Evolutionary conservation across 1,139 yeast species (phyloP).

Genomic region (Blastobotrys aristatus): DNA sequence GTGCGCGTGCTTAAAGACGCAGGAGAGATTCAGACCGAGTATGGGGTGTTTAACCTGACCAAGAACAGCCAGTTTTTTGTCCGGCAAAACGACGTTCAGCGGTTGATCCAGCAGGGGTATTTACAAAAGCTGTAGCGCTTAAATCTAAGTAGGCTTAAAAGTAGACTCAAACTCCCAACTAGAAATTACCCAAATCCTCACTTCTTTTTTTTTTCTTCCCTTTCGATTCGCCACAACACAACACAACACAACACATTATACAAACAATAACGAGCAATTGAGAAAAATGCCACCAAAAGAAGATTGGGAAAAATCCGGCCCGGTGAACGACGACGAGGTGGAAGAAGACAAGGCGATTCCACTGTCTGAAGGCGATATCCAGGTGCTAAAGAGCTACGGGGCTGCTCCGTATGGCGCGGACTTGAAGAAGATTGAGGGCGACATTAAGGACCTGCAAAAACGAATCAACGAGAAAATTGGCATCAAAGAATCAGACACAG

Average conservation of each 20-base stretch:
- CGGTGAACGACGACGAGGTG: conserved; percentile 64
- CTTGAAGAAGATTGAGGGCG: conserved; percentile 78
- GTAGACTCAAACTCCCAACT: not conserved
- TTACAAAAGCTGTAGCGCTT: conserved; percentile 57
- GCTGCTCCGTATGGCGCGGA: conserved; percentile 91
- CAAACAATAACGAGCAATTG: not conserved
- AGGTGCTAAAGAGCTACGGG: conserved; percentile 88
- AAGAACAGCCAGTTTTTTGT: conserved; percentile 94
- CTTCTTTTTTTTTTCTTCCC: not conserved
- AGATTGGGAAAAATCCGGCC: conserved; percentile 96
- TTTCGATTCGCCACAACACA: not conserved
- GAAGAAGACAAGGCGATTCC: conserved; percentile 73
- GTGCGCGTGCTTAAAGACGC: conserved; percentile 91
- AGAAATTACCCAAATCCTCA: not conserved
- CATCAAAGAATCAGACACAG: conserved; percentile 91
- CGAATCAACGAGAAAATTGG: conserved; percentile 93
- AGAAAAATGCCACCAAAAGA: conserved; percentile 71
- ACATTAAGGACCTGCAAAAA: conserved; percentile 73
- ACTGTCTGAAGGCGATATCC: conserved; percentile 92
- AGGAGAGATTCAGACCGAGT: conserved; percentile 86
- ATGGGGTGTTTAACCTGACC: conserved; percentile 91
- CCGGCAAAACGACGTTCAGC: conserved; percentile 86
- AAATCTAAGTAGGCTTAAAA: too few relatives aligned
- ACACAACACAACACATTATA: not conserved
- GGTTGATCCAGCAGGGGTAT: conserved; percentile 92